phyloP scores from a whole-genome alignment of 805 yeast species.

The Saccharomycopsis amapae region DNA sequence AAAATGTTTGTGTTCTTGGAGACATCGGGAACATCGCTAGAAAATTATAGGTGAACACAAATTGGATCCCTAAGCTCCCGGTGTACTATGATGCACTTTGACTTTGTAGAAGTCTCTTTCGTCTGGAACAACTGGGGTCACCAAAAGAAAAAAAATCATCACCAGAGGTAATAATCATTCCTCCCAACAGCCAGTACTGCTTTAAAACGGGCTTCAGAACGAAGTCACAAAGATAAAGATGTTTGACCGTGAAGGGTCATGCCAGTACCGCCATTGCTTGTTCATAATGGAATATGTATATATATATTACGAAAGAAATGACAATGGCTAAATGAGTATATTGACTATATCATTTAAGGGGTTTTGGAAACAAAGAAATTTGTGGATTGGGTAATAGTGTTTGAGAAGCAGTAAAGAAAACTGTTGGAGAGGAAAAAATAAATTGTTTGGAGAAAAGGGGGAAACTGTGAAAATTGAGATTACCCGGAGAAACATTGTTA shows the following conservation, averaged over 20 bases:
- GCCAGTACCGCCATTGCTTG: constrained; percentile 1
- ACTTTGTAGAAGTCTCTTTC: neutral
- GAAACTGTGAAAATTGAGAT: too few relatives aligned
- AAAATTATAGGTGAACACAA: neutral
- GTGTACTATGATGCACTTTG: constrained; percentile 21
- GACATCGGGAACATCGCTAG: constrained; percentile 10
- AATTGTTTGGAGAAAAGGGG: too few relatives aligned
- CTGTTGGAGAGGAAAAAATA: too few relatives aligned
- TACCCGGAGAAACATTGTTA: too few relatives aligned
- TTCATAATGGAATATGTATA: neutral
- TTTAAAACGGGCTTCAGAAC: constrained; percentile 13
- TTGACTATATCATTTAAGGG: too few relatives aligned
- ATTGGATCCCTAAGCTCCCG: neutral
- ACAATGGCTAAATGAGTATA: too few relatives aligned
- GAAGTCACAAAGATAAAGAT: constrained; percentile 9
- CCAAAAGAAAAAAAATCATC: neutral
- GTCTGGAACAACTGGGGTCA: constrained; percentile 2
- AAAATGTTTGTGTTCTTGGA: constrained; percentile 18
- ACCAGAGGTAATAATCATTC: neutral
- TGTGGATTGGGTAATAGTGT: too few relatives aligned
- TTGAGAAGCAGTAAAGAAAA: too few relatives aligned
- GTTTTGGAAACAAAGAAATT: too few relatives aligned
- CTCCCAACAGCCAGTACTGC: constrained; percentile 3
- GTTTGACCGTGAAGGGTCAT: constrained; percentile 1
- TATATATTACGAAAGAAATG: too few relatives aligned